A percentile compares a stretch with the other conserved stretches of the same genome.
Evolutionary conservation across 208 protist genomes (phyloP).

Genomic region (Trypanosoma melophagium): DNA sequence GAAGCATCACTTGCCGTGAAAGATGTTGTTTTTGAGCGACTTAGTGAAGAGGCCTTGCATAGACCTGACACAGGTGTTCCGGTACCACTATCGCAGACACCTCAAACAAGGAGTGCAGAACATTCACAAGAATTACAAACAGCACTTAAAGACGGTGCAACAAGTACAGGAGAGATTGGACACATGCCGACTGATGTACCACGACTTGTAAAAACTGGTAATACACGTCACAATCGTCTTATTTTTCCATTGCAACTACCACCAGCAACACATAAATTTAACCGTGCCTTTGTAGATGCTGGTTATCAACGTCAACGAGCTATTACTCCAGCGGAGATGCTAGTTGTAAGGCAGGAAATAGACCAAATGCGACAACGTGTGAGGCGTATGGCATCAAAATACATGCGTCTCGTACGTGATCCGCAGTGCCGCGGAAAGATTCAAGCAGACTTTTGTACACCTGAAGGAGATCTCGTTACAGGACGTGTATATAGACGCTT

Average conservation of each 20-base stretch:
- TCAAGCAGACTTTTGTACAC: constrained; percentile 78
- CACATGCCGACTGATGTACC: constrained; percentile 68
- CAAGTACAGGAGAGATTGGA: constrained; percentile 59
- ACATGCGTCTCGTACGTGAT: constrained; percentile 77
- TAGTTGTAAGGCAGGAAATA: constrained; percentile 78
- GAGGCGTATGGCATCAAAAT: constrained; percentile 44
- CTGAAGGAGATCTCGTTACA: constrained; percentile 68
- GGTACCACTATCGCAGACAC: constrained; percentile 1
- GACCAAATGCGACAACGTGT: constrained; percentile 60
- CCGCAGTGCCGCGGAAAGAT: constrained; percentile 80
- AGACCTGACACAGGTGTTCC: constrained; percentile 67
- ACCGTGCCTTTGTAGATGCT: constrained; percentile 81
- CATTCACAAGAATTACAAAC: constrained; percentile 9
- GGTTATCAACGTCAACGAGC: constrained; percentile 82
- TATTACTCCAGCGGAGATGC: constrained; percentile 80
- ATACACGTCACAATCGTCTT: constrained; percentile 64
- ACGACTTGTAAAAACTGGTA: constrained; percentile 51
- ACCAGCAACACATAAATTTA: constrained; percentile 78
- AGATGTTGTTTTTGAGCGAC: constrained; percentile 84
- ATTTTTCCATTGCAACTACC: constrained; percentile 76
- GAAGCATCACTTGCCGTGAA: constrained; percentile 67
- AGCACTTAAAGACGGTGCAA: constrained; percentile 28
- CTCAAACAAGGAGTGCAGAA: neutral
- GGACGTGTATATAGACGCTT: constrained; percentile 84
- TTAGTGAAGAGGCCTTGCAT: constrained; percentile 84